A percentile compares a stretch with the other conserved stretches of the same genome.
These are phyloP conservation scores for Coemansia sp. DNA, from an alignment of 192 early-diverging fungal genomes.

Conservation along the genomic window DNA sequence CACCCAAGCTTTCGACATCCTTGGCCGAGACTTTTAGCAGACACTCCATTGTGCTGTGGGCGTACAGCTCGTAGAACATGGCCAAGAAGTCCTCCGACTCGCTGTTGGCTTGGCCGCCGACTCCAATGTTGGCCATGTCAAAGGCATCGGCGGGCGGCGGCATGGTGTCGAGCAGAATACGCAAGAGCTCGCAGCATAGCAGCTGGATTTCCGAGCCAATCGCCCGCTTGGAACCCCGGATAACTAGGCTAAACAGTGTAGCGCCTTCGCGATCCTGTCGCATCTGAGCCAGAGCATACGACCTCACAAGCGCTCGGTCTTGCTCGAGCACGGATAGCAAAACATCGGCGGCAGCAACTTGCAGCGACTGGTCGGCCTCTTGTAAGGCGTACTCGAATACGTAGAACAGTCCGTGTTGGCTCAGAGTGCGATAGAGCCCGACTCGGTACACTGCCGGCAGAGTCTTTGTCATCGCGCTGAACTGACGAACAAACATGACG, in stretches of 20 bases:
- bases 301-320: slow-evolving; percentile 75
- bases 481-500: slow-evolving; percentile 78
- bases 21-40: slow-evolving; percentile 57
- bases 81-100: slow-evolving; percentile 77
- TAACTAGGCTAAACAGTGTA: slow-evolving; percentile 69
- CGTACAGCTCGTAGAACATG: slow-evolving; percentile 76
- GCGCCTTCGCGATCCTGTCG: slow-evolving; percentile 42
- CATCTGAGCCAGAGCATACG: slow-evolving; percentile 67
- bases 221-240: slow-evolving; percentile 66
- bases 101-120: slow-evolving; percentile 38
- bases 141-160: slow-evolving; percentile 19
- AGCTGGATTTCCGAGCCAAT: slow-evolving; percentile 67
- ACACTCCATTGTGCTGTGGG: slow-evolving; percentile 64
- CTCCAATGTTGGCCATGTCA: slow-evolving; percentile 25
- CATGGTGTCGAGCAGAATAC: slow-evolving; percentile 71
- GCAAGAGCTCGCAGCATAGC: slow-evolving; percentile 76
- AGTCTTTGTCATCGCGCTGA: slow-evolving; percentile 74
- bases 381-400: slow-evolving; percentile 73
- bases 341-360: slow-evolving; percentile 70
- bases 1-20: slow-evolving; percentile 28
- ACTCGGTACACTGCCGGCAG: slow-evolving; percentile 65
- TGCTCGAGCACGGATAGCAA: slow-evolving; percentile 76
- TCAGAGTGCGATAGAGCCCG: slow-evolving; percentile 69
- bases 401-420: slow-evolving; percentile 77
- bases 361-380: slow-evolving; percentile 60